Conservation (phyloP, 2,329 filamentous ascomycete species). For the Metarhizium humberi region DNA sequence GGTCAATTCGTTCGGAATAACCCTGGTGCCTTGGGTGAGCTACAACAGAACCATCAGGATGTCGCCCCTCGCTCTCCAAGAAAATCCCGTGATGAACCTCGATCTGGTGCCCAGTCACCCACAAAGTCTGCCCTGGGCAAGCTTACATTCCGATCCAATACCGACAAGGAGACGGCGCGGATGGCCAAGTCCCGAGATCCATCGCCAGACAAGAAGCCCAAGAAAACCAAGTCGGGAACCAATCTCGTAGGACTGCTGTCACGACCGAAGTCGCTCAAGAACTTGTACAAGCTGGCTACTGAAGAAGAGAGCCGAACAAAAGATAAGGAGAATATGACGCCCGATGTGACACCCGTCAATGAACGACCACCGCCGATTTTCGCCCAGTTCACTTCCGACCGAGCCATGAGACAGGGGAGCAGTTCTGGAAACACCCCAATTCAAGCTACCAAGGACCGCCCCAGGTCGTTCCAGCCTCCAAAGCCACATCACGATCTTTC, state of each 20-base stretch:
- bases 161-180: slow-evolving; percentile 23
- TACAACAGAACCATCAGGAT: slow-evolving; percentile 45
- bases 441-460: slow-evolving; percentile 30
- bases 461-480: slow-evolving; percentile 39
- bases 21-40: slow-evolving; percentile 42
- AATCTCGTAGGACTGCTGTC: slow-evolving; percentile 72
- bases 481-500: slow-evolving; percentile 10
- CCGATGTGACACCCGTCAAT: slow-evolving; percentile 23
- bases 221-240: slow-evolving; percentile 74
- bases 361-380: slow-evolving; percentile 61
- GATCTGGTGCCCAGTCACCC: slow-evolving; percentile 1
- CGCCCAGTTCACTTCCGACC: slow-evolving; percentile 53
- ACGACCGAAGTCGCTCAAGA: slow-evolving; percentile 65
- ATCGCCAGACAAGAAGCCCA: slow-evolving; percentile 49
- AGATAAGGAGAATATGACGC: slow-evolving; percentile 77
- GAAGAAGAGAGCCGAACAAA: slow-evolving; percentile 45
- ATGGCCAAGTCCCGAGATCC: slow-evolving; percentile 32
- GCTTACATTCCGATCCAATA: slow-evolving; percentile 34
- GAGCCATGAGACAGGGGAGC: slow-evolving; percentile 4
- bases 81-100: slow-evolving; percentile 24
- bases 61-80: slow-evolving; percentile 28
- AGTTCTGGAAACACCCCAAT: neutral
- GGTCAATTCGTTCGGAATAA: slow-evolving; percentile 27
- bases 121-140: slow-evolving; percentile 22
- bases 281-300: slow-evolving; percentile 43